A percentile compares a stretch with the other conserved stretches of the same genome.
Conservation (phyloP, 495 filamentous ascomycete species). For the Corynascus novoguineensis region DNA sequence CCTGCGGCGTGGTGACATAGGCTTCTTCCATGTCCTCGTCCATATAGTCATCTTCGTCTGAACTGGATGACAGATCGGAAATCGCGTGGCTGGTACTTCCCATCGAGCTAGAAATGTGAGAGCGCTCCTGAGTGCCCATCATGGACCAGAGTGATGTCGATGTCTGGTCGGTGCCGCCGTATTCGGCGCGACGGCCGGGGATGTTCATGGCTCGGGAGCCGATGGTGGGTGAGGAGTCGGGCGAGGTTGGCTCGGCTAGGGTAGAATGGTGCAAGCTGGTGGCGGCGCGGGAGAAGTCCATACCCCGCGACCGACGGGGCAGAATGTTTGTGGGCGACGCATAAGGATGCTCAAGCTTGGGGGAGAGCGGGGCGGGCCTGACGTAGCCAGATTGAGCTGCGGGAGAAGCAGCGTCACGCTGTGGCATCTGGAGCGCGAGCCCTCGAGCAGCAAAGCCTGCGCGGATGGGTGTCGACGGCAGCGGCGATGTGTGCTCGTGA, state of each 20-base stretch:
- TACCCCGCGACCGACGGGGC: slow-evolving; percentile 75
- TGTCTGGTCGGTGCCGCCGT: slow-evolving; percentile 33
- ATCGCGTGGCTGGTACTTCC: slow-evolving; percentile 76
- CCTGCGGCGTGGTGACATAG: slow-evolving; percentile 64
- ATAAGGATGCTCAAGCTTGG: slow-evolving; percentile 75
- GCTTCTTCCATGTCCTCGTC: slow-evolving; percentile 76
- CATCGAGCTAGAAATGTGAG: slow-evolving; percentile 73
- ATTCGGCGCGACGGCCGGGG: slow-evolving; percentile 45
- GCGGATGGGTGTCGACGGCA: slow-evolving; percentile 50
- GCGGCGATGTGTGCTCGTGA: slow-evolving; percentile 16
- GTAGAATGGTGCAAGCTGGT: slow-evolving; percentile 96
- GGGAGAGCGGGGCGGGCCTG: slow-evolving; percentile 69
- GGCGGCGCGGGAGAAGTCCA: slow-evolving; percentile 89
- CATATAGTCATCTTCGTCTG: slow-evolving; percentile 73
- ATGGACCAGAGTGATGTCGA: slow-evolving; percentile 42
- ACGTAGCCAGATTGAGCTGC: slow-evolving; percentile 49
- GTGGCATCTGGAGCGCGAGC: slow-evolving; percentile 69
- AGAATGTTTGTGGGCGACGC: slow-evolving; percentile 71
- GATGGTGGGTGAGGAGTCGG: slow-evolving; percentile 89
- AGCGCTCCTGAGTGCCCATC: slow-evolving; percentile 57
- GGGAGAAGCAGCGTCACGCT: slow-evolving; percentile 16
- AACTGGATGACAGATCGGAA: slow-evolving; percentile 72
- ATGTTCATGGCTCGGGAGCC: slow-evolving; percentile 72
- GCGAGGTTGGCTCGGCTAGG: slow-evolving; percentile 80
- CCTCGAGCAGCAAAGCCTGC: slow-evolving; percentile 54